Conservation (phyloP, 106 monocot species). For the Phalaenopsis aphrodite region DNA sequence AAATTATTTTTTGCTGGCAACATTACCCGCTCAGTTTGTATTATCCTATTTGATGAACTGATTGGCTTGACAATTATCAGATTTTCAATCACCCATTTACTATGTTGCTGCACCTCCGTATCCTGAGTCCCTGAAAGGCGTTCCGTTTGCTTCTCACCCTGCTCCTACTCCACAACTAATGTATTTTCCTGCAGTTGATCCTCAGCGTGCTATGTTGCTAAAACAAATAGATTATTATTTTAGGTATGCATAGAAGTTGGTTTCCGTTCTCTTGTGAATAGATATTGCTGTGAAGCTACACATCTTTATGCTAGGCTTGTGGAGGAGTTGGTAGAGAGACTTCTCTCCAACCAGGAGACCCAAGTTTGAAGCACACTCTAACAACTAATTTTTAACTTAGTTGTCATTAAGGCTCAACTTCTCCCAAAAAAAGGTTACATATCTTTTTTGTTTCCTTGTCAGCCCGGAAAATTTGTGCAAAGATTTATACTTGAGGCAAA, state of each 20-base stretch:
- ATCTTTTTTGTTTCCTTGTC: slow-evolving; percentile 16
- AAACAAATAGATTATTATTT: slow-evolving; percentile 96
- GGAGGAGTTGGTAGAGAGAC: too few relatives aligned
- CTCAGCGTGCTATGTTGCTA: slow-evolving; percentile 28
- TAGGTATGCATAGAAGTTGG: slow-evolving; percentile 31
- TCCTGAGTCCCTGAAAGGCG: slow-evolving; percentile 32
- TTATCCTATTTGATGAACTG: slow-evolving; percentile 6
- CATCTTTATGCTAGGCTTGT: not conserved
- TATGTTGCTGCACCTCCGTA: slow-evolving; percentile 36
- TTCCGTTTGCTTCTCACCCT: slow-evolving; percentile 45
- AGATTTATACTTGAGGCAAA: slow-evolving; percentile 60
- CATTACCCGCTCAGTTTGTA: not conserved
- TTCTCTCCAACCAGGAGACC: too few relatives aligned
- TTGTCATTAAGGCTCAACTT: too few relatives aligned
- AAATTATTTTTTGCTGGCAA: not conserved
- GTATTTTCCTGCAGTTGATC: slow-evolving; percentile 29
- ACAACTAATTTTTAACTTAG: too few relatives aligned
- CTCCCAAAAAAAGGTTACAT: not conserved
- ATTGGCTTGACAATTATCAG: slow-evolving; percentile 15
- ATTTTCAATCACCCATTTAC: slow-evolving; percentile 45
- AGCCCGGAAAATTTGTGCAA: slow-evolving; percentile 80
- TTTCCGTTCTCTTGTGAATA: slow-evolving; percentile 1
- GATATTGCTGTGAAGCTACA: not conserved
- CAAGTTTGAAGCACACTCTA: too few relatives aligned
- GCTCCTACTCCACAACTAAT: slow-evolving; percentile 21